Base-by-base conservation (phyloP, 208 protist genomes). In the Herpetomonas muscarum region DNA sequence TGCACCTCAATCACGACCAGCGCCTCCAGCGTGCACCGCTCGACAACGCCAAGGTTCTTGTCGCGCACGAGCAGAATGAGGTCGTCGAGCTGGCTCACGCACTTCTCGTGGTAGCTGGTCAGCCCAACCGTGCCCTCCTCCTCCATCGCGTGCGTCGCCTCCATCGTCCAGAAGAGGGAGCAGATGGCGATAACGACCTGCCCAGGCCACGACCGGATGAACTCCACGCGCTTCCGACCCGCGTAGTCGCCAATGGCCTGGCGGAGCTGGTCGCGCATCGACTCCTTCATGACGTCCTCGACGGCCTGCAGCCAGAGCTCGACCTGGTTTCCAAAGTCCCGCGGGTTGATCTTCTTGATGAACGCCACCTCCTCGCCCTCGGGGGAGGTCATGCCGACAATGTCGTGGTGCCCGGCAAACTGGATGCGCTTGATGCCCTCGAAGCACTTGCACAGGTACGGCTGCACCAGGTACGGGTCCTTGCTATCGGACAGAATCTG, bases 401-500 rank as follows among this genome's bases (percentile, higher is more conserved):
- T 97, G 63, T 96, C 87, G 69, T 92, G 86, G 48, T 89, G 74
- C 32, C 95, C 88, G 2, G 75, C 73, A 54, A 98, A 98, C n/a
- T 85, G 70, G 26, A 98, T 81, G 26, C 75, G 71, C 46, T 95
- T 93, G 57, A 98, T 97, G 52, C 90, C 94, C 68, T 98, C 97
- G 70, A 98, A 98, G 76, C 92, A 98, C 74, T 98, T 98, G 65
- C 79, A 87, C 62, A 98, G 73, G 64, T 98, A 97, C 22, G 87
- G 87, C 79, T 98, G 94, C 32, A 98, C 92, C 21, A 92, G 82
- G 58, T 90, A 95, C 13, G 96, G 93, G 76, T 98, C 95, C 54
- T 96, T 96, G 56, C 87, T 93, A 73, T 97, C 81, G 6, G 95
- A 97, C 28, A 99, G 74, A 59, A 99, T 98, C 74, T 99, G 89